Evolutionary conservation across 179 eudicot genomes (phyloP).

Genomic region (Carnegiea gigantea): DNA sequence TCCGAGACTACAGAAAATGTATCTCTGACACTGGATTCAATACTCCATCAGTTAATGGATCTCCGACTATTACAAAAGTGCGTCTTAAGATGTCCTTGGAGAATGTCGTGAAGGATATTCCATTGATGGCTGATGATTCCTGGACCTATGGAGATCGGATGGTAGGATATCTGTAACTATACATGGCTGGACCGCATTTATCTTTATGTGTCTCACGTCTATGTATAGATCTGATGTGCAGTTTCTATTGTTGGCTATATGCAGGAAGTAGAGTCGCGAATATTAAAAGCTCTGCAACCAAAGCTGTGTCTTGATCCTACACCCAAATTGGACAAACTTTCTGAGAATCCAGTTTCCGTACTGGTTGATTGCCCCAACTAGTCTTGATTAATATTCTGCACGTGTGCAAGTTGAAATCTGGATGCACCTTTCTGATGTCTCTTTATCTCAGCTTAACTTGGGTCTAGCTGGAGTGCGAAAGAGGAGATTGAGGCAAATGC

Average conservation of each 20-base stretch:
- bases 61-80: slow-evolving; percentile 57
- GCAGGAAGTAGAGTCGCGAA: slow-evolving; percentile 96
- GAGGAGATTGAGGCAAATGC: slow-evolving; percentile 68
- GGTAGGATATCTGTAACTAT: slow-evolving; percentile 45
- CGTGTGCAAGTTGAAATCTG: neutral
- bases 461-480: slow-evolving; percentile 52
- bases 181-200: neutral
- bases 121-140: slow-evolving; percentile 67
- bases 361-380: slow-evolving; percentile 46
- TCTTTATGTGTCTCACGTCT: neutral
- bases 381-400: neutral
- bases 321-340: slow-evolving; percentile 79
- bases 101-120: slow-evolving; percentile 93
- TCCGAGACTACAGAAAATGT: slow-evolving; percentile 83
- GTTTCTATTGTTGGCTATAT: slow-evolving; percentile 12
- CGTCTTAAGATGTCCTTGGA: slow-evolving; percentile 87
- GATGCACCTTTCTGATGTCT: neutral
- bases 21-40: slow-evolving; percentile 45
- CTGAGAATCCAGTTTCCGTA: slow-evolving; percentile 39
- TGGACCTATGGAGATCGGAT: slow-evolving; percentile 99
- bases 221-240: slow-evolving; percentile 15
- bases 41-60: slow-evolving; percentile 41
- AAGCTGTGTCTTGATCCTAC: slow-evolving; percentile 81
- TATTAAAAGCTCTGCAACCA: slow-evolving; percentile 87
- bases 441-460: slow-evolving; percentile 64